Evolutionary conservation across 2,329 filamentous ascomycete species (phyloP).

Genomic region (Metarhizium brunneum): DNA sequence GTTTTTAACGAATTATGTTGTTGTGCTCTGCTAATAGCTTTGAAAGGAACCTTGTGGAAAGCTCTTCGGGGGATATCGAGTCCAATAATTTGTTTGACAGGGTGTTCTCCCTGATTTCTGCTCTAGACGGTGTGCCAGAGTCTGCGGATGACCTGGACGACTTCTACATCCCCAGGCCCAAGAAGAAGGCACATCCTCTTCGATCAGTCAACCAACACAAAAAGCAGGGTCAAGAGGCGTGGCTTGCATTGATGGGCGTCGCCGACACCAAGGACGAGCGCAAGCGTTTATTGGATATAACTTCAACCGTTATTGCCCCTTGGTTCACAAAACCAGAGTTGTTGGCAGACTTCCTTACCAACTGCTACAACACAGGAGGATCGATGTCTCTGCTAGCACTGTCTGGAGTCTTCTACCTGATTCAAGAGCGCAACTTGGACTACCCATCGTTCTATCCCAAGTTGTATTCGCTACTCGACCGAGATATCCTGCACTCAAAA

Average conservation of each 20-base stretch:
- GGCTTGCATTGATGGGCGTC: constrained; percentile 67
- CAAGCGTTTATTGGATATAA: constrained; percentile 66
- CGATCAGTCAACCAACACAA: constrained; percentile 62
- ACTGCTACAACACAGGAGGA: constrained; percentile 81
- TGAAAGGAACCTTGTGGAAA: constrained; percentile 18
- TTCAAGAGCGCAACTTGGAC: constrained; percentile 87
- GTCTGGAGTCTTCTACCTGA: constrained; percentile 90
- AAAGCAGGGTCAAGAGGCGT: constrained; percentile 74
- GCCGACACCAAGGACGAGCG: constrained; percentile 62
- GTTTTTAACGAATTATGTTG: constrained; percentile 15
- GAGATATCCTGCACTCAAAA: constrained; percentile 82
- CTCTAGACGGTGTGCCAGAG: constrained; percentile 62
- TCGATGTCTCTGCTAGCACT: constrained; percentile 80
- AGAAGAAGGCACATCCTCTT: constrained; percentile 58
- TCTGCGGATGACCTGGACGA: constrained; percentile 56
- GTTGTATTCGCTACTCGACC: constrained; percentile 85
- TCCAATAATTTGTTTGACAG: constrained; percentile 37
- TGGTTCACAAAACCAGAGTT: constrained; percentile 86
- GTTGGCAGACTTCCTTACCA: constrained; percentile 93
- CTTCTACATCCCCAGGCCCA: constrained; percentile 57
- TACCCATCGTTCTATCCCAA: constrained; percentile 92
- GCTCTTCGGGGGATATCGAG: constrained; percentile 9
- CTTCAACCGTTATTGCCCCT: constrained; percentile 71
- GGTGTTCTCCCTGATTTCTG: constrained; percentile 52
- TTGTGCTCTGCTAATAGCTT: constrained; percentile 1